Base-by-base conservation (phyloP, 2,329 filamentous ascomycete species). In the Myotisia sp. region DNA sequence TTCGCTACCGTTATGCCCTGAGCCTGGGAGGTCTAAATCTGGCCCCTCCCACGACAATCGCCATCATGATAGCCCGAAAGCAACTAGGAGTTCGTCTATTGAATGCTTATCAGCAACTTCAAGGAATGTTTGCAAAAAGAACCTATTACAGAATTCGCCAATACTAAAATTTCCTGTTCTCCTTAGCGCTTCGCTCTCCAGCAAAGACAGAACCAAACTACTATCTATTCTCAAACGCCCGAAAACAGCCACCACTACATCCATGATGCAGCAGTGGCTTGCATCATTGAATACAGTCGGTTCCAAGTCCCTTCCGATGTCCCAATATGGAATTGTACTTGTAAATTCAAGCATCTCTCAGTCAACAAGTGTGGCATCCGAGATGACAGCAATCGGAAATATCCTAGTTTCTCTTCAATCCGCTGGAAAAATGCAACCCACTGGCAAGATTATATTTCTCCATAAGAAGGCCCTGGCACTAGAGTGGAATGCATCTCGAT, bases 401-500 rank as follows among this genome's bases (percentile, higher is more conserved):
- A n/a, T 42, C 46, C 24, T 45, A 13, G 33, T 17, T 3, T 13
- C 24, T 48, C n/a, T 46, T 36, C 20, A 46, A 42, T 26, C 23
- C 31, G 2, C 30, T 51, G 31, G 41, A 37, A 31, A 28, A n/a
- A 13, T 27, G 10, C 24, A 9, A 9, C 8, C 2, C 30, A 38
- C 26, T 2, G 57, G 53, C 10, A 50, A 45, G 17, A 46, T 60
- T 3, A 48, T 59, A 26, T 47, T 61, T 28, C 45, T 60, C 7
- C 42, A 52, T 26, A 43, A 45, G 10, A 42, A 40, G 26, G 31
- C 34, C 16, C 14, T 42, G 9, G 22, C 34, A 8, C 18, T 8
- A 16, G 19, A 13, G 17, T 36, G 32, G 7, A 13, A 27, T 27
- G 22, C 24, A 3, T 26, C 32, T n/a, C 20, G 20, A 7, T 8